Base-by-base conservation (phyloP, 805 yeast species). In the Lipomyces yamadae region DNA sequence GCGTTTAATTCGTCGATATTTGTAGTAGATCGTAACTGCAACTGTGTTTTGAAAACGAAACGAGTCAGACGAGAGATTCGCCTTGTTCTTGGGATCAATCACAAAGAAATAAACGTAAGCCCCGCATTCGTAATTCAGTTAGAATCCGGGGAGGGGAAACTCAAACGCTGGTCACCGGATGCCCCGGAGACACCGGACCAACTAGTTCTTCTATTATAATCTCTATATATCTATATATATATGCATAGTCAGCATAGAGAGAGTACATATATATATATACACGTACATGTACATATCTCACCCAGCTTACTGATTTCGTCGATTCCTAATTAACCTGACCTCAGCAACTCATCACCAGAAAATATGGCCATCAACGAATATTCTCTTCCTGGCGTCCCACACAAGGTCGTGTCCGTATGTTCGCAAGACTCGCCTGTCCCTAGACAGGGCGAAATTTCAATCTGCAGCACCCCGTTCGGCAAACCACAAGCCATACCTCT, bases 401-500 rank as follows among this genome's bases (percentile, higher is more conserved):
- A n/a, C 61, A 15, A 6, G 7, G 37, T 66, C 50, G 66, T 62
- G 45, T 66, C 70, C 39, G 29, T 35, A 54, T 34, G 48, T 48
- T 64, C 70, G 11, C 60, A 59, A 2, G 67, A 63, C 33, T 56
- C 45, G 7, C 71, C 71, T 6, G 30, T 63, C 57, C 71, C 71
- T 24, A 29, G 56, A 30, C 50, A 54, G 35, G 56, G 57, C 29
- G 59, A 58, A 45, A 13, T 68, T 52, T 15, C 29, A 30, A 10
- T 52, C 37, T 35, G 52, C 56, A 35, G 42, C 7, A 18, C 57
- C 32, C 65, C 66, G 15, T 32, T 18, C 2, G 71, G 71, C 30
- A 18, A 63, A 52, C 70, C 71, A 35, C 83, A 80, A 72, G 80
- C 81, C 4, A 73, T 74, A 0, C 76, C 82, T 4, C 60, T 84